A percentile compares a stretch with the other conserved stretches of the same genome.
Conservation (phyloP, 2,329 filamentous ascomycete species). For the Delphinella strobiligena region DNA sequence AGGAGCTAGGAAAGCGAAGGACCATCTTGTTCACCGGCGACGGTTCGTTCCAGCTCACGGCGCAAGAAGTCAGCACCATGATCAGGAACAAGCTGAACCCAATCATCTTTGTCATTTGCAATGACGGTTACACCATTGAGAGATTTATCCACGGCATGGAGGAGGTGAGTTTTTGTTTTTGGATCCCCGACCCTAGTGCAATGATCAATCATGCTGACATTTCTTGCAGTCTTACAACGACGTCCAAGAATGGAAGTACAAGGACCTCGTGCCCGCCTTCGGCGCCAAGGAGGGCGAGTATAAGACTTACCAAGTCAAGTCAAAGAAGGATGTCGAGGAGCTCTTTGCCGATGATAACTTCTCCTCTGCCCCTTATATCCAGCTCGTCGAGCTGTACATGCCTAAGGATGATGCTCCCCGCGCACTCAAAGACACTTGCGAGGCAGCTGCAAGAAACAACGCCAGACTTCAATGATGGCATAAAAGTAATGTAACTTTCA, state of each 20-base stretch:
- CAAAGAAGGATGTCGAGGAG: conserved; percentile 11
- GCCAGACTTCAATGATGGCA: conserved; percentile 27
- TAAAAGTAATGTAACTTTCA: no score
- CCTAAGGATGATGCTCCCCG: conserved; percentile 65
- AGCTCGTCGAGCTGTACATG: conserved; percentile 73
- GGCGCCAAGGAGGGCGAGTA: conserved; percentile 48
- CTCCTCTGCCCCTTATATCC: conserved; percentile 35
- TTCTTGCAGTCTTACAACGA: conserved; percentile 75
- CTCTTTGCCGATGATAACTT: conserved; percentile 14
- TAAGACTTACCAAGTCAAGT: conserved; percentile 23
- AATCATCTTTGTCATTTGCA: conserved; percentile 33
- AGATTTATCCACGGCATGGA: conserved; percentile 33
- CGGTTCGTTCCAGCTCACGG: conserved; percentile 64
- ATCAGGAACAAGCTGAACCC: conserved; percentile 29
- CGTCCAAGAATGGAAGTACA: conserved; percentile 62
- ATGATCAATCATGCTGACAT: no score
- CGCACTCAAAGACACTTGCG: conserved; percentile 56
- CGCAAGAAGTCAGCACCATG: conserved; percentile 54
- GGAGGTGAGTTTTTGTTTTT: no score
- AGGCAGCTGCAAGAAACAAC: conserved; percentile 59
- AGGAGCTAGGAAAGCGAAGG: conserved; percentile 19
- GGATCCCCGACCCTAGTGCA: no score
- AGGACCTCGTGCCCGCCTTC: conserved; percentile 47
- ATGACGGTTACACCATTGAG: conserved; percentile 36
- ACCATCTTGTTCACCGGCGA: conserved; percentile 76